phyloP scores from a whole-genome alignment of 148 eudicot species.

The Heliosperma pusillum region DNA sequence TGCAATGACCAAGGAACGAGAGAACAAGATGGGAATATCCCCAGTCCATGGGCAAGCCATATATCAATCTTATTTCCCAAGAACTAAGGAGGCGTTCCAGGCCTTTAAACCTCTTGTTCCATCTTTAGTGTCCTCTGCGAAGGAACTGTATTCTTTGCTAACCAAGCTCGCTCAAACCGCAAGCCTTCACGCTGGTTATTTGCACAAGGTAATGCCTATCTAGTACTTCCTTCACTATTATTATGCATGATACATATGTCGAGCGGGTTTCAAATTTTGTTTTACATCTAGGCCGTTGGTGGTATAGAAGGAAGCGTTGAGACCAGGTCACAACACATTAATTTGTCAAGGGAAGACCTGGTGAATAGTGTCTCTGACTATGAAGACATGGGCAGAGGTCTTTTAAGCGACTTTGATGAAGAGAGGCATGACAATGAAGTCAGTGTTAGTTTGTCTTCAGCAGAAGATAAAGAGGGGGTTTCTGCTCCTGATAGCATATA shows the following conservation, averaged over 20 bases:
- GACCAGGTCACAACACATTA: constrained; percentile 52
- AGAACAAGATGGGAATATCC: constrained; percentile 62
- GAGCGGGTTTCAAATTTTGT: not conserved
- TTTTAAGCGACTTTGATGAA: constrained; percentile 36
- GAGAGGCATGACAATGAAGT: constrained; percentile 37
- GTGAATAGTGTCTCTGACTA: constrained; percentile 37
- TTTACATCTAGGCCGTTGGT: constrained; percentile 71
- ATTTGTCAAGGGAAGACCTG: constrained; percentile 46
- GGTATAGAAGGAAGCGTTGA: constrained; percentile 78
- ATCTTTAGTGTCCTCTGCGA: constrained; percentile 60
- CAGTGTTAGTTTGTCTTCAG: constrained; percentile 30
- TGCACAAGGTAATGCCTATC: constrained; percentile 69
- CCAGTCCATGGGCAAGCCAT: constrained; percentile 98
- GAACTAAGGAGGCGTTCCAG: constrained; percentile 65
- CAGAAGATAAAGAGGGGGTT: constrained; percentile 73
- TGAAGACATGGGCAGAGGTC: constrained; percentile 40
- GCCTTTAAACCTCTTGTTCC: constrained; percentile 73
- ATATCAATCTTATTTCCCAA: constrained; percentile 71
- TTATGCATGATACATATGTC: not conserved
- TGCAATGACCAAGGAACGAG: constrained; percentile 81
- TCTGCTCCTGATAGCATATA: constrained; percentile 84
- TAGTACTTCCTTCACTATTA: constrained; percentile 1
- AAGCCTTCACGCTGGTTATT: constrained; percentile 87
- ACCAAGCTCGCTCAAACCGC: constrained; percentile 81
- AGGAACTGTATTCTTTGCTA: constrained; percentile 74